Evolutionary conservation across 1,284 basidiomycete species (phyloP), one percentile per base, ranked within the genome.

Genomic region (Takashimella tepidaria): DNA sequence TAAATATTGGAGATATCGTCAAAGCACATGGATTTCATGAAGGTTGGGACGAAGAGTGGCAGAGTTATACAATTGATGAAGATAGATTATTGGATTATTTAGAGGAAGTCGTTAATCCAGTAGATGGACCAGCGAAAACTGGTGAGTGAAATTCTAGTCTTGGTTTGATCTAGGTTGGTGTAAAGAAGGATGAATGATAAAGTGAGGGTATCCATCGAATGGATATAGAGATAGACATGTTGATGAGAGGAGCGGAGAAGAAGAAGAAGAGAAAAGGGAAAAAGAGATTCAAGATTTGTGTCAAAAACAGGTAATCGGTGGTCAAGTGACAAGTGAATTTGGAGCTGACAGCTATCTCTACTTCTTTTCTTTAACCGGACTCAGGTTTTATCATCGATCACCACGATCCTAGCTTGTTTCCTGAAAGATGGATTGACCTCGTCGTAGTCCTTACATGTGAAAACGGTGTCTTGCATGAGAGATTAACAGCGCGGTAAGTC

Each of bases 381-480:
- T 87, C 88, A 49, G 92, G 92, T 11, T 79, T 96, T 63, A 85
- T 98, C 51, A 82, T 98, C 24, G 96, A 99, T 74, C 98, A 96
- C 89, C 96, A 99, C 73, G 92, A 91, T 26, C 96, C 92, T 69
- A 90, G 93, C 56, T 77, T 87, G 37, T 99, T 93, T 66, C 96
- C 96, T 0, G 92, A 98, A 75, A 82, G 93, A 58, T 98, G 95
- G 95, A 81, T 89, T 19, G 96, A 99, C 77, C 81, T 98, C n/a
- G 92, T 96, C 23, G 86, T 98, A 40, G 93, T 98, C 41, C 77
- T 98, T 8, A 82, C 88, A 16, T 97, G 92, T 65, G 81, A 96
- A 68, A 96, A 99, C 74, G 81, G 84, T 5, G 77, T 83, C 55
- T 77, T 99, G n/a, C 98, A 95, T 88, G 84, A 90, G 37, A 82